phyloP scores from a whole-genome alignment of 2,329 filamentous ascomycete genomes.

The Truncatella angustata region DNA sequence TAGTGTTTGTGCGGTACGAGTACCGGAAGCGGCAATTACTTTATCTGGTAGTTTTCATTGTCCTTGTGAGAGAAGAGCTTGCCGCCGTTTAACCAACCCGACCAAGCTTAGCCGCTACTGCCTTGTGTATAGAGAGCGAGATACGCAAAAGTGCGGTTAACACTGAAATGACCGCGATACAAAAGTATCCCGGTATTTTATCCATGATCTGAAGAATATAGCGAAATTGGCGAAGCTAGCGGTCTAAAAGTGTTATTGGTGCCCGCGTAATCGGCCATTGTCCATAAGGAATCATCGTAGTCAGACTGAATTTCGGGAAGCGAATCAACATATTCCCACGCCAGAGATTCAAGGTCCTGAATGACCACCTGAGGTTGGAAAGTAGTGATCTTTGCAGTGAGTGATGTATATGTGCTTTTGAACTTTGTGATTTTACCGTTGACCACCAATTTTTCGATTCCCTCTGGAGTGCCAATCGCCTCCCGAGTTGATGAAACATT shows the following conservation, averaged over 20 bases:
- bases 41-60: not conserved
- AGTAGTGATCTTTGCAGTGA: not conserved
- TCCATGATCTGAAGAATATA: constrained; percentile 72
- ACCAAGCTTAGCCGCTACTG: too few species aligned
- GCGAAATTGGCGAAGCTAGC: constrained; percentile 61
- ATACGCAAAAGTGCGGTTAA: too few species aligned
- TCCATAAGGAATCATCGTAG: constrained; percentile 1
- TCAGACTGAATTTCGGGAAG: not conserved
- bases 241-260: constrained; percentile 23
- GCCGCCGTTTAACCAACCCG: too few species aligned
- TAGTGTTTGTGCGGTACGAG: constrained; percentile 34
- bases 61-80: not conserved
- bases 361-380: not conserved
- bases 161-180: constrained; percentile 66
- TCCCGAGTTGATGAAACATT: not conserved
- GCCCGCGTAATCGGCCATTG: not conserved
- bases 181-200: constrained; percentile 68
- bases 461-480: not conserved
- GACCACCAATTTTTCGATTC: not conserved
- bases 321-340: not conserved
- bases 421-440: not conserved
- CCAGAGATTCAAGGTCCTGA: not conserved
- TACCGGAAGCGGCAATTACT: too few species aligned
- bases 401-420: not conserved
- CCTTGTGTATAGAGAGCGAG: too few species aligned